A percentile compares a stretch with the other conserved stretches of the same genome.
phyloP scores from a whole-genome alignment of 306 rosid genomes.

The Cicer cuneatum region DNA sequence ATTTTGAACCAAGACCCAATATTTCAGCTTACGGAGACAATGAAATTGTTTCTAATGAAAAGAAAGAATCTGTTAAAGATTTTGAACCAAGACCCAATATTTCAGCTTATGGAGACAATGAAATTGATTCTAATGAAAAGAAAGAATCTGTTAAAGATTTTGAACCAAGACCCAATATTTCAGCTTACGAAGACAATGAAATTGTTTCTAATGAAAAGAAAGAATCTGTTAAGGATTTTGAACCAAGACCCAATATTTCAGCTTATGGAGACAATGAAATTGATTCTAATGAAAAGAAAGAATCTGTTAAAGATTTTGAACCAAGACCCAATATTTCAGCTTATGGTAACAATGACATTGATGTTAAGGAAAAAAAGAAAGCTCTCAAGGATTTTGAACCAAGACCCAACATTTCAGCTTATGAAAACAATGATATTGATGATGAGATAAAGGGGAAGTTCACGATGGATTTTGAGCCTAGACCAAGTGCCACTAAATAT shows the following conservation, averaged over 20 bases:
- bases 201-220: background rate
- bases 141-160: background rate
- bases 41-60: background rate
- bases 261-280: background rate
- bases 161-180: slow-evolving; percentile 38
- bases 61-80: background rate
- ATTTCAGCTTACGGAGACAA: background rate
- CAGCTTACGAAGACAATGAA: background rate
- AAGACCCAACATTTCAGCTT: slow-evolving; percentile 18
- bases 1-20: slow-evolving; percentile 37
- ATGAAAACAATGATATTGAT: background rate
- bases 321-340: slow-evolving; percentile 33
- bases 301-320: slow-evolving; percentile 5
- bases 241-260: slow-evolving; percentile 36
- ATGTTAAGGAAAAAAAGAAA: background rate
- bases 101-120: background rate
- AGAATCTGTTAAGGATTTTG: background rate
- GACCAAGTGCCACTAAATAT: background rate
- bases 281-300: background rate
- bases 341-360: background rate
- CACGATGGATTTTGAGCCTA: background rate
- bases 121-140: background rate
- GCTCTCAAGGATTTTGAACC: slow-evolving; percentile 2
- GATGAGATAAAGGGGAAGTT: background rate
- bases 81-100: slow-evolving; percentile 38